A percentile compares a stretch with the other conserved stretches of the same genome.
These are phyloP conservation scores for Vicia faba DNA, from an alignment of 306 rosid species.

Conservation along the genomic window DNA sequence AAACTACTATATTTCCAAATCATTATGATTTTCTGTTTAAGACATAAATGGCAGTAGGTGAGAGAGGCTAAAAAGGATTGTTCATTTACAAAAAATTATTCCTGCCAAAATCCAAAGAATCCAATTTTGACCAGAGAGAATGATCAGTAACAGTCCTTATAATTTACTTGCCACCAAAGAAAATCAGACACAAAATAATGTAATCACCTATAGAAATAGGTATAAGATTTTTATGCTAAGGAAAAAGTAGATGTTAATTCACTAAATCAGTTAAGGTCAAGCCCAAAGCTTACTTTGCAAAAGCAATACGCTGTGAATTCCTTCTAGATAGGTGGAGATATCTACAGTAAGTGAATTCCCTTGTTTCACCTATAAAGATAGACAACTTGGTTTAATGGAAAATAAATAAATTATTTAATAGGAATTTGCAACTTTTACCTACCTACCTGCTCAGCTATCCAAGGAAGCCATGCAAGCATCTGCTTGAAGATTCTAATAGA, in stretches of 20 bases:
- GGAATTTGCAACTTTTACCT: conserved; percentile 37
- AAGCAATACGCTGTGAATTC: conserved; percentile 77
- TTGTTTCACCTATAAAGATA: conserved; percentile 59
- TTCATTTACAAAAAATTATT: conserved; percentile 5
- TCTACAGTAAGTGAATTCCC: conserved; percentile 52
- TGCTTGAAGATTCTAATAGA: conserved; percentile 63
- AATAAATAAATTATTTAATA: conserved; percentile 30
- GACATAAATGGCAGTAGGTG: background rate
- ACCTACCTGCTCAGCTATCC: conserved; percentile 78
- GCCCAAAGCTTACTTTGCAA: conserved; percentile 64
- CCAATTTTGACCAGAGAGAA: conserved; percentile 32
- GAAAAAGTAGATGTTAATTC: conserved; percentile 37
- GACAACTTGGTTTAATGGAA: conserved; percentile 36
- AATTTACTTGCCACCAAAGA: conserved; percentile 26
- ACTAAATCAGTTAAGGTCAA: conserved; percentile 34
- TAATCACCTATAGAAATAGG: conserved; percentile 25
- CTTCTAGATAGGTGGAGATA: conserved; percentile 75
- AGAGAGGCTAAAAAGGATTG: conserved; percentile 21
- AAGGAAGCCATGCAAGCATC: conserved; percentile 85
- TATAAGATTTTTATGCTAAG: conserved; percentile 12
- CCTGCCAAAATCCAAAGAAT: conserved; percentile 29
- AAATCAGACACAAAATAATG: conserved; percentile 37
- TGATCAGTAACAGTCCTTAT: conserved; percentile 27
- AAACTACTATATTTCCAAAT: conserved; percentile 15
- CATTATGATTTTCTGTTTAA: conserved; percentile 21